These are phyloP conservation scores for Lipomyces yamanashiensis DNA, from an alignment of 805 yeast species.

Conservation along the genomic window DNA sequence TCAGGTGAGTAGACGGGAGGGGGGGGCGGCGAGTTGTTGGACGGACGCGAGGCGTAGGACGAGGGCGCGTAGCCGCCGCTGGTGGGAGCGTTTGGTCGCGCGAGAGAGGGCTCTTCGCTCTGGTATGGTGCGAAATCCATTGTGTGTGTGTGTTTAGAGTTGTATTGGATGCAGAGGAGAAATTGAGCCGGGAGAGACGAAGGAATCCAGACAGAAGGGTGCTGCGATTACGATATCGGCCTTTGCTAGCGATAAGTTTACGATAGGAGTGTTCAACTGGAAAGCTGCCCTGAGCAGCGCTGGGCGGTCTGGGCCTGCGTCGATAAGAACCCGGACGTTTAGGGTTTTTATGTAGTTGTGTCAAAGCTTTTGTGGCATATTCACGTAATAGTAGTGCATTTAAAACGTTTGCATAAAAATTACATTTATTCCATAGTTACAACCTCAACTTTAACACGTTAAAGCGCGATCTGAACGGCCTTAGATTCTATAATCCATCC, in stretches of 20 bases:
- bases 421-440: neutral
- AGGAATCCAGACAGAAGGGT: neutral
- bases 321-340: constrained; percentile 3
- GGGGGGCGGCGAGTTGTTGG: constrained; percentile 24
- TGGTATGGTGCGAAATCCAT: constrained; percentile 39
- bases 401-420: neutral
- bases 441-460: neutral
- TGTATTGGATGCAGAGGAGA: neutral
- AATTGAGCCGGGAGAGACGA: neutral
- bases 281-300: constrained; percentile 3
- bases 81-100: constrained; percentile 16
- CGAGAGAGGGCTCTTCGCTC: constrained; percentile 35
- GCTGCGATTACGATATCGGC: neutral
- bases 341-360: neutral
- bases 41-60: constrained; percentile 8
- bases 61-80: constrained; percentile 22
- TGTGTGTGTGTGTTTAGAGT: neutral
- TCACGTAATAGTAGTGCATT: neutral
- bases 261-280: neutral
- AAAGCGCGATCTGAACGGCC: neutral
- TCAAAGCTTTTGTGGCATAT: neutral
- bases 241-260: neutral
- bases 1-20: constrained; percentile 29
- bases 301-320: constrained; percentile 20
- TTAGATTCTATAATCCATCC: neutral